Base-by-base conservation (phyloP, 345 rosid species). In the Euclidium syriacum region DNA sequence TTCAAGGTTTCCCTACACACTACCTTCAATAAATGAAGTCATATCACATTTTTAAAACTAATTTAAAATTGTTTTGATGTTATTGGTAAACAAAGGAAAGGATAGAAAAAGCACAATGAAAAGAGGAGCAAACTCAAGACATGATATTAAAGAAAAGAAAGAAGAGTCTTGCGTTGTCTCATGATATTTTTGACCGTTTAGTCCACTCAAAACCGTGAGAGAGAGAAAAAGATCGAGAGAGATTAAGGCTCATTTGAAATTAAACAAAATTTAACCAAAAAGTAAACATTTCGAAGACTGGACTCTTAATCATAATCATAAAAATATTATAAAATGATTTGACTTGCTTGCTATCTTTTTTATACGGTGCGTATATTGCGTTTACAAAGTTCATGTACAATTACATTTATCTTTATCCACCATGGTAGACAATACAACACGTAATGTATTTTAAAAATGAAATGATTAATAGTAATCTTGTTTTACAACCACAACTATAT, bases 371-470 rank as follows among this genome's bases (percentile, higher is more conserved):
- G 42, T 44, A 43, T 30, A 44, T 20, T 60, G 65, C 42, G 42
- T 33, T 44, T 43, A 2, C 20, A 60, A 60, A 46, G 23, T 44
- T 60, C 40, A 14, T 20, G 42, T 59, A 59, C 22, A 30, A 30
- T 29, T 30, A 15, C 42, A 44, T 60, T 22, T 14, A 32, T 43
- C 52, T 44, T 20, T 44, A 44, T 59, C 43, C 65, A 60, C 65
- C 41, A 60, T 44, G 53, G 53, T 60, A 60, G 52, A 58, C 18
- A 60, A 10, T 22, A 60, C 53, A 32, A 40, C 53, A 59, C 65
- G 65, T 30, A 60, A 44, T 46, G 20, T 46, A 60, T 5, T n/a
- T 15, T 32, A 10, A 10, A 11, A 32, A 35, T 60, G 53, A 32
- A 44, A 33, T 60, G 52, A 43, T 59, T 58, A 43, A 15, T 22